phyloP scores from a whole-genome alignment of 768 basidiomycete species.

The Bullera alba region DNA sequence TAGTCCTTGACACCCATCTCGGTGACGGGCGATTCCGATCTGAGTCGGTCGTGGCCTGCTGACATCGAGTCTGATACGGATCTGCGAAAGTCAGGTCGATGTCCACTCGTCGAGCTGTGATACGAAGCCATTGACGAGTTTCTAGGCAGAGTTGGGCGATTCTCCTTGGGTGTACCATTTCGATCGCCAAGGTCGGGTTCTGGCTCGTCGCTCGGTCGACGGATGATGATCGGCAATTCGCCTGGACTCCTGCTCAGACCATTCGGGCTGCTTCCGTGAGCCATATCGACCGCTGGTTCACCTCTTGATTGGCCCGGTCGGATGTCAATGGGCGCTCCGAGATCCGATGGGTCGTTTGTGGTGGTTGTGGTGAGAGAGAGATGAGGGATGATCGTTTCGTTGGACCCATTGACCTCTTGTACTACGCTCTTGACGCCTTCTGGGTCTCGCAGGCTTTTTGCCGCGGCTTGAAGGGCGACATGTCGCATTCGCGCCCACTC shows the following conservation, averaged over 20 bases:
- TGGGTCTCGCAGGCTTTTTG: constrained; percentile 53
- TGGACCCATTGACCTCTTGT: constrained; percentile 6
- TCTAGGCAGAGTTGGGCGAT: not conserved
- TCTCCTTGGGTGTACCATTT: no score
- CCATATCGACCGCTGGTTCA: not conserved
- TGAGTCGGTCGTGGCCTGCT: no score
- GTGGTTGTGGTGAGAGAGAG: not conserved
- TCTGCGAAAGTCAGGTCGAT: no score
- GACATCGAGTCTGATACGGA: no score
- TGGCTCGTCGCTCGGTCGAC: constrained; percentile 13
- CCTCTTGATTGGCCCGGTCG: no score
- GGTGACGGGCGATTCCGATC: no score
- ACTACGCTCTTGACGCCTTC: constrained; percentile 9
- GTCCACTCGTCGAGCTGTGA: no score
- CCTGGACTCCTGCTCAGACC: constrained; percentile 8
- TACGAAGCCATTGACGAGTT: not conserved
- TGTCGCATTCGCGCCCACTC: constrained; percentile 62
- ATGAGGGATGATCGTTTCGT: constrained; percentile 2
- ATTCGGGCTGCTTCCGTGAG: not conserved
- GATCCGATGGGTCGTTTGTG: not conserved
- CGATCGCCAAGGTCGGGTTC: no score
- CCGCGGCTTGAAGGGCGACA: constrained; percentile 67
- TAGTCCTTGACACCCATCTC: no score
- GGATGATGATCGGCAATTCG: constrained; percentile 21
- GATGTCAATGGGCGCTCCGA: not conserved